A percentile compares a stretch with the other conserved stretches of the same genome.
These are phyloP conservation scores for Saturnispora dispora DNA, from an alignment of 805 yeast species.

Conservation along the genomic window DNA sequence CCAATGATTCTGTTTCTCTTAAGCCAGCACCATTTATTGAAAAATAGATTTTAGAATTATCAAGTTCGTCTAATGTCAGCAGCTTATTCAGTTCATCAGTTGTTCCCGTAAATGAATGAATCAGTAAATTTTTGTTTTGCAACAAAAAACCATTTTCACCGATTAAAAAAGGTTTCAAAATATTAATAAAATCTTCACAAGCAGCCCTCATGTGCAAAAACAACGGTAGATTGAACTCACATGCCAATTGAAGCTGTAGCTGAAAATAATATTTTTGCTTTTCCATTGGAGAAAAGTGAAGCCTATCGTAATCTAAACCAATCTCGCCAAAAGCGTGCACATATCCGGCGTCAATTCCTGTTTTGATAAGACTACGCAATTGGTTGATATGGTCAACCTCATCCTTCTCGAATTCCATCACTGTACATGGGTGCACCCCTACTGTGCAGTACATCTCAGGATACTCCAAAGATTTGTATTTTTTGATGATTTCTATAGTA, in stretches of 20 bases:
- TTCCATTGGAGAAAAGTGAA: slow-evolving; percentile 62
- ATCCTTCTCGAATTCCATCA: slow-evolving; percentile 37
- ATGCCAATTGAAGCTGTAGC: slow-evolving; percentile 60
- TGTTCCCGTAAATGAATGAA: slow-evolving; percentile 92
- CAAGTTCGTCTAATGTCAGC: slow-evolving; percentile 26
- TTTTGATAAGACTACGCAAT: slow-evolving; percentile 39
- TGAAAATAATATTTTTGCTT: slow-evolving; percentile 62
- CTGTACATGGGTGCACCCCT: slow-evolving; percentile 95
- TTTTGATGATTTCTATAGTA: slow-evolving; percentile 48
- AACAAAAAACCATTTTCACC: slow-evolving; percentile 26
- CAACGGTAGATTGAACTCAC: slow-evolving; percentile 57
- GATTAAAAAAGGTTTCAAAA: slow-evolving; percentile 53
- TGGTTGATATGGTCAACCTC: slow-evolving; percentile 34
- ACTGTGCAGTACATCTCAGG: slow-evolving; percentile 54
- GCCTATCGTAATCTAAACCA: slow-evolving; percentile 89
- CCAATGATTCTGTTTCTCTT: slow-evolving; percentile 63
- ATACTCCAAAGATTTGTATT: slow-evolving; percentile 14
- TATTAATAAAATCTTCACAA: slow-evolving; percentile 63
- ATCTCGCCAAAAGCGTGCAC: slow-evolving; percentile 90
- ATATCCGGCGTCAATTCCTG: slow-evolving; percentile 39
- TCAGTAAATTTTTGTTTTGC: slow-evolving; percentile 54
- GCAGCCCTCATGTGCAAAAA: slow-evolving; percentile 88
- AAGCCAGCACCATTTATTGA: slow-evolving; percentile 93
- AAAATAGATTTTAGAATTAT: slow-evolving; percentile 47
- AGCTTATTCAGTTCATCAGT: slow-evolving; percentile 49